Base-by-base conservation (phyloP, 2,329 filamentous ascomycete genomes). In the Hysterium pulicare region DNA sequence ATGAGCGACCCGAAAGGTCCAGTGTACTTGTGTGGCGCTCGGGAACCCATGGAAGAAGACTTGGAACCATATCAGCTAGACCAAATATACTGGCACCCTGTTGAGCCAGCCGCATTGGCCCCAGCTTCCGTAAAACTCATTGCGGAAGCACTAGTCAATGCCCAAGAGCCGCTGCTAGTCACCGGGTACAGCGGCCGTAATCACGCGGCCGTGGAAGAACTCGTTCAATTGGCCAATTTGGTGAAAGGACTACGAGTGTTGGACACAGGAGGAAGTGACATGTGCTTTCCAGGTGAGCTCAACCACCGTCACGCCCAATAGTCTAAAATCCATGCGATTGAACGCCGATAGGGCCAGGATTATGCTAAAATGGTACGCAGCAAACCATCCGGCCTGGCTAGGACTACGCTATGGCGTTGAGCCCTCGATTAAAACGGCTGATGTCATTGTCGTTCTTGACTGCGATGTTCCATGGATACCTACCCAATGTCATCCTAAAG, bases 391-490 rank as follows among this genome's bases (percentile, higher is more conserved):
- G 3, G 72, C 64, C 5, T 76, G 73, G 72, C 64, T 76, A 2
- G 71, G 90, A 2, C 64, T 93, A 39, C 77, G 82, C 33, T 94
- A 83, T 54, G 88, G 88, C 3, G 75, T 79, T 2, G 86, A 95
- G 39, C 81, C 87, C 2, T 74, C 76, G 32, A 87, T 95, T 60
- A 78, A 75, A 45, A 81, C 81, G 0, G 88, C 90, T 0, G 91
- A 96, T 62, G 79, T 89, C 9, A 94, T 96, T 45, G 53, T 96
- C 1, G 84, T 95, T 2, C 61, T 95, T 19, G 86, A 96, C 65
- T 94, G 89, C 50, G 90, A 96, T 59, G 89, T 95, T 0, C 90
- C 90, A 0, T 96, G 90, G 89, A 90, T 96, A 42, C 83, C 84
- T n/a, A 93, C 88, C 0, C 81, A 82, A 47, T 83, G 78, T 67